phyloP scores from a whole-genome alignment of 1,139 yeast species.

The Geotrichum australiense region DNA sequence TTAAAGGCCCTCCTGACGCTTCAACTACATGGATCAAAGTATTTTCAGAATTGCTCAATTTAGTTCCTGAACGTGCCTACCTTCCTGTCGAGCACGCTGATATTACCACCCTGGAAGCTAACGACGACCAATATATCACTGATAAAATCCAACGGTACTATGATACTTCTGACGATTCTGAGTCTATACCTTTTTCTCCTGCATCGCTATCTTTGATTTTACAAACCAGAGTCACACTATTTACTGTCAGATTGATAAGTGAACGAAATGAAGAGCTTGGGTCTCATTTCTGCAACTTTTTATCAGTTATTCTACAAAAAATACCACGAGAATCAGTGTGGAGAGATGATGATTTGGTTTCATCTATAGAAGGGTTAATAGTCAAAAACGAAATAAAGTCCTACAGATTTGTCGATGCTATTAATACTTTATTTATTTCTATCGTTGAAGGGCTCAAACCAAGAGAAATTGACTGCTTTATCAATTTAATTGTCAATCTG shows the following conservation, averaged over 20 bases:
- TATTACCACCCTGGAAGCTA: slow-evolving; percentile 21
- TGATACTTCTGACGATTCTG: slow-evolving; percentile 24
- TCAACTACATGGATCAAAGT: slow-evolving; percentile 34
- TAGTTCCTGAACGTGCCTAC: slow-evolving; percentile 56
- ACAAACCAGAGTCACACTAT: slow-evolving; percentile 34
- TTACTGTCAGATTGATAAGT: slow-evolving; percentile 33
- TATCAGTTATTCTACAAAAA: slow-evolving; percentile 41
- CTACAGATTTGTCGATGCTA: slow-evolving; percentile 38
- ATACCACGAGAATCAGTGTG: slow-evolving; percentile 39
- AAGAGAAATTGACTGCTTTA: slow-evolving; percentile 24
- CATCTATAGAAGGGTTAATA: slow-evolving; percentile 27
- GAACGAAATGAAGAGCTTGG: slow-evolving; percentile 21
- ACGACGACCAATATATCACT: slow-evolving; percentile 25
- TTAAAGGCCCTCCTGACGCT: slow-evolving; percentile 18
- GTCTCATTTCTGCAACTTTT: slow-evolving; percentile 36
- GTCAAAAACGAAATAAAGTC: slow-evolving; percentile 13
- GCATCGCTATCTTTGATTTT: slow-evolving; percentile 42
- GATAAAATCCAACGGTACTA: slow-evolving; percentile 31
- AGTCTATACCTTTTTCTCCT: slow-evolving; percentile 39
- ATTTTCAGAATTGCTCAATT: slow-evolving; percentile 38
- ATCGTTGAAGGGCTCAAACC: slow-evolving; percentile 28
- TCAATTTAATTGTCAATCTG: slow-evolving; percentile 16
- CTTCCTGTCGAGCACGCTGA: slow-evolving; percentile 42
- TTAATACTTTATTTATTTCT: slow-evolving; percentile 41
- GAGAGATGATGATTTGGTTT: slow-evolving; percentile 33